phyloP scores from a whole-genome alignment of 2,329 filamentous ascomycete species.

The Aspergillus costaricaensis region DNA sequence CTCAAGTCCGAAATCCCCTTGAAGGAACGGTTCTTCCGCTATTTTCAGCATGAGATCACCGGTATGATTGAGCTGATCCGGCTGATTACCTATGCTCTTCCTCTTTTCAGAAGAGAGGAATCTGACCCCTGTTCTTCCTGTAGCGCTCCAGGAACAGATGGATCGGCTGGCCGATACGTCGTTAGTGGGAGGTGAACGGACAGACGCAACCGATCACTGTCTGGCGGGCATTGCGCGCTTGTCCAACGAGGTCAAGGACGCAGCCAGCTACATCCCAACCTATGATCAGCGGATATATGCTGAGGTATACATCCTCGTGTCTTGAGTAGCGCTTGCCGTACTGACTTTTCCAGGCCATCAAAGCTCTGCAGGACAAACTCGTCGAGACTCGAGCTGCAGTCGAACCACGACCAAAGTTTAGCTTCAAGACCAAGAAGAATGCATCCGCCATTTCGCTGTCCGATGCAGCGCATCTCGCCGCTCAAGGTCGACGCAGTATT shows the following conservation, averaged over 20 bases:
- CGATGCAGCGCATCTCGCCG: conserved; percentile 58
- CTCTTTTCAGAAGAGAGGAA: conserved; percentile 8
- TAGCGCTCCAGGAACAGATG: conserved; percentile 78
- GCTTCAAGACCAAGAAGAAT: conserved; percentile 70
- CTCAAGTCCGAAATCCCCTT: conserved; percentile 46
- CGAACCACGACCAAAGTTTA: conserved; percentile 76
- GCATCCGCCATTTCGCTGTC: conserved; percentile 56
- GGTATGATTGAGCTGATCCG: conserved; percentile 51
- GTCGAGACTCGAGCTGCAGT: conserved; percentile 68
- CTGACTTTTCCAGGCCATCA: conserved; percentile 64
- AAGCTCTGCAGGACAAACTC: conserved; percentile 75
- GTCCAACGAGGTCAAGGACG: conserved; percentile 82
- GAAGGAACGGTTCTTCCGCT: conserved; percentile 81
- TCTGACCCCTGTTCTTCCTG: conserved; percentile 20
- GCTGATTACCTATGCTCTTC: conserved; percentile 6
- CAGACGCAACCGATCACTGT: conserved; percentile 78
- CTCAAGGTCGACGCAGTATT: conserved; percentile 48
- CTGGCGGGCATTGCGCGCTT: conserved; percentile 77
- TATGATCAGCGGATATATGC: conserved; percentile 88
- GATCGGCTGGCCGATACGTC: conserved; percentile 64
- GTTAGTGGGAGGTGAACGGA: conserved; percentile 69
- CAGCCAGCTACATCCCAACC: conserved; percentile 76
- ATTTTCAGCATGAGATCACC: conserved; percentile 75
- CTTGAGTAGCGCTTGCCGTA: background rate
- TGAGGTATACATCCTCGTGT: conserved; percentile 55